Evolutionary conservation across 2,329 filamentous ascomycete genomes (phyloP), one percentile per base, ranked within the genome.

Genomic region (Dactylonectria estremocensis): DNA sequence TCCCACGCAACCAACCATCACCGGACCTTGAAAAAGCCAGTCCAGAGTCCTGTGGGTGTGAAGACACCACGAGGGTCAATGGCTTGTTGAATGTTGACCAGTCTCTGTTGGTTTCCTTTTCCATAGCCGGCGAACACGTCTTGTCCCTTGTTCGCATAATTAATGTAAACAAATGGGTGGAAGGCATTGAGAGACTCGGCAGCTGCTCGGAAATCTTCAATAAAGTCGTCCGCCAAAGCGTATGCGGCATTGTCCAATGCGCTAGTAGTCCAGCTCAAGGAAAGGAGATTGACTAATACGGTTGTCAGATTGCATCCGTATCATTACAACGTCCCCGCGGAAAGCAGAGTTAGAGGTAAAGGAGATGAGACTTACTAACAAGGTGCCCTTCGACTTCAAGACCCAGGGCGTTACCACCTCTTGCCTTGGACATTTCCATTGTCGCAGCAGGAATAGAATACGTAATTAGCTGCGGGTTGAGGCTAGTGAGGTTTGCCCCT

Each of bases 161-260:
- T 53, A 16, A 61, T 53, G 20, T 61, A 61, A 3, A 61, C 18
- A n/a, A 61, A 61, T 40, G 46, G 57, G 24, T 60, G 57, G 18
- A 60, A 60, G 10, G 20, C 46, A 14, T 52, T n/a, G 57, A 45
- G 28, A 24, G 18, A 43, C 16, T 60, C n/a, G 14, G 55, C 45
- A 18, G 45, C 18, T 48, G 22, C 5, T 20, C 45, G 49, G 16
- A 53, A 53, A 11, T 53, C 24, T 53, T 10, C 49, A 35, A 35
- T 53, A 8, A 53, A 53, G 4, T 53, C 49, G 7, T 53, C 49
- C 33, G 49, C 49, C 22, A 53, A 53, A 31, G 49, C 22, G 9
- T 53, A 53, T 35, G 49, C 49, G 8, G 24, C 49, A n/a, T 33
- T 13, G 24, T 53, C 49, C 49, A 53, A 22, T n/a, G 24, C 24